A percentile compares a stretch with the other conserved stretches of the same genome.
Evolutionary conservation across 345 rosid genomes (phyloP).

Genomic region (Angophora floribunda): DNA sequence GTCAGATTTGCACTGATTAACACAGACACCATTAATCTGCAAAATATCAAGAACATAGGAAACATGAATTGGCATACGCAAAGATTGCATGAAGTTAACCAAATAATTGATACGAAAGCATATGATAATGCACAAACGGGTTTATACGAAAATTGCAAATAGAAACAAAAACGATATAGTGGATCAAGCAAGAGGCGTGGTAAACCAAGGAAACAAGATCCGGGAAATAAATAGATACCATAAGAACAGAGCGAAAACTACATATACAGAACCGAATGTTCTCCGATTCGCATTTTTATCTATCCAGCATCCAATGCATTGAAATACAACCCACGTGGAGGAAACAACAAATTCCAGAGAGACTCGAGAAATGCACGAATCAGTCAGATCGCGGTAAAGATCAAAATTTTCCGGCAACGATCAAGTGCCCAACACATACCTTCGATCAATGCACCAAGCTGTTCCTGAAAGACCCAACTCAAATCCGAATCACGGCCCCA

Average conservation of each 20-base stretch:
- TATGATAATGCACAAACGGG: neutral
- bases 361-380: neutral
- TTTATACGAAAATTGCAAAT: neutral
- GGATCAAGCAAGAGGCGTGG: neutral
- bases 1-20: slow-evolving; percentile 47
- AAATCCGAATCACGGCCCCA: neutral
- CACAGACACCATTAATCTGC: slow-evolving; percentile 40
- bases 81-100: neutral
- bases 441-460: neutral
- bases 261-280: neutral
- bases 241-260: neutral
- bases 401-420: neutral
- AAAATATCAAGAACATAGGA: neutral
- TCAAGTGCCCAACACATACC: neutral
- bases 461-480: neutral
- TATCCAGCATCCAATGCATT: neutral
- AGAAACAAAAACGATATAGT: neutral
- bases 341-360: neutral
- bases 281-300: neutral
- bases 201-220: neutral
- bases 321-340: neutral
- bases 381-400: neutral
- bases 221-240: neutral
- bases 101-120: neutral
- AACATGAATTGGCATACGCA: neutral